Conservation (phyloP, 108 stramenopile genomes). For the Fragilaria crotonensis region DNA sequence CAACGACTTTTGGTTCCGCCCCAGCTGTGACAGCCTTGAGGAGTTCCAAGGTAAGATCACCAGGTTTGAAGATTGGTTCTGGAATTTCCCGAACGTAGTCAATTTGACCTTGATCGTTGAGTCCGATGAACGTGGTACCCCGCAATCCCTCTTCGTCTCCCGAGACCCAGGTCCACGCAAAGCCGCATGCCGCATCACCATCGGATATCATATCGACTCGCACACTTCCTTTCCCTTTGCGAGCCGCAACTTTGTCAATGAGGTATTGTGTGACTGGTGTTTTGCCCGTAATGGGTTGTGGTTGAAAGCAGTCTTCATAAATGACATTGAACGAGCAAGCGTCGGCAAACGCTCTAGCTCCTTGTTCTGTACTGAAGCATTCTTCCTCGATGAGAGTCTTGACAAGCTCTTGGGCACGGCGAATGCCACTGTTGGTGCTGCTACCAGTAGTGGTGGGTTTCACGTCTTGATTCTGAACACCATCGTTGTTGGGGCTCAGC, state of each 20-base stretch:
- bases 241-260: constrained; percentile 22
- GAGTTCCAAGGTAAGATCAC: constrained; percentile 56
- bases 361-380: constrained; percentile 41
- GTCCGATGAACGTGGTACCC: constrained; percentile 69
- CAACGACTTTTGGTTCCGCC: constrained; percentile 37
- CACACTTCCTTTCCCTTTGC: constrained; percentile 37
- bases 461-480: too few species aligned
- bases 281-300: constrained; percentile 59
- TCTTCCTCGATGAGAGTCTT: constrained; percentile 21
- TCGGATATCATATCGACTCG: constrained; percentile 67
- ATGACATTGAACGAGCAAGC: constrained; percentile 50
- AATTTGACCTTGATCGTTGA: constrained; percentile 58
- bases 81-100: constrained; percentile 66
- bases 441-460: too few species aligned
- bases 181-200: constrained; percentile 61
- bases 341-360: constrained; percentile 57
- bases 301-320: constrained; percentile 66
- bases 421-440: too few species aligned
- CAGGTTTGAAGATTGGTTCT: constrained; percentile 71
- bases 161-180: constrained; percentile 68
- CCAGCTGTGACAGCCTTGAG: constrained; percentile 57
- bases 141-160: constrained; percentile 53
- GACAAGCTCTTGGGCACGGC: constrained; percentile 27
- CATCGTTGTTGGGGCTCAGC: too few species aligned
- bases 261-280: constrained; percentile 25